Conservation (phyloP, 331 rosid genomes). For the Arachis monticola region DNA sequence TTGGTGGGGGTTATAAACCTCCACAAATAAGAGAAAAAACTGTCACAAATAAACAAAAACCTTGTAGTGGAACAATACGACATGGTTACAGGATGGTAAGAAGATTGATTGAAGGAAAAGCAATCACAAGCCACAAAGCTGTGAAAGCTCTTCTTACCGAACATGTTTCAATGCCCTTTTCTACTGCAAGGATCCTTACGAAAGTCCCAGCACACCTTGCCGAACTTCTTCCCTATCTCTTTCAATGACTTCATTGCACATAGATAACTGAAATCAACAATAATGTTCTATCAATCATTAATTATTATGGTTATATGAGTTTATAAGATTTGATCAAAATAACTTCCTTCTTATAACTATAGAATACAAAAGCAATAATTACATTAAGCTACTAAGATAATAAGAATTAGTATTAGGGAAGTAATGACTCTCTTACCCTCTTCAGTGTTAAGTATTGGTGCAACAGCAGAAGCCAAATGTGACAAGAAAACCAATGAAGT, state of each 20-base stretch:
- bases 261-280: slow-evolving; percentile 19
- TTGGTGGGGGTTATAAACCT: too few species aligned
- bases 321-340: slow-evolving; percentile 10
- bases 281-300: not conserved
- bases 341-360: not conserved
- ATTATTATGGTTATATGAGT: not conserved
- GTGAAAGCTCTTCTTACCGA: slow-evolving; percentile 56
- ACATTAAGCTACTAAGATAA: not conserved
- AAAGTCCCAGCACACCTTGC: slow-evolving; percentile 91
- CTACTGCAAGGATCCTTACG: slow-evolving; percentile 74
- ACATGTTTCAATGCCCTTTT: slow-evolving; percentile 63
- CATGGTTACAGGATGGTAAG: slow-evolving; percentile 88
- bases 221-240: slow-evolving; percentile 73
- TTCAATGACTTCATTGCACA: slow-evolving; percentile 70
- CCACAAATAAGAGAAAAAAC: too few species aligned
- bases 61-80: slow-evolving; percentile 1
- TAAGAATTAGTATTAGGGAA: not conserved
- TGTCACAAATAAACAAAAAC: too few species aligned
- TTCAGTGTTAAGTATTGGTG: slow-evolving; percentile 61
- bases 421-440: slow-evolving; percentile 60
- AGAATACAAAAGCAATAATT: not conserved
- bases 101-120: slow-evolving; percentile 57
- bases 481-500: slow-evolving; percentile 44
- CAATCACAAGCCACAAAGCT: slow-evolving; percentile 68
- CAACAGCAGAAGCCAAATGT: slow-evolving; percentile 56